Percentiles rank a stretch among this genome's conserved stretches.
phyloP scores from a whole-genome alignment of 192 early-diverging fungal species.

The Coemansia sp. region DNA sequence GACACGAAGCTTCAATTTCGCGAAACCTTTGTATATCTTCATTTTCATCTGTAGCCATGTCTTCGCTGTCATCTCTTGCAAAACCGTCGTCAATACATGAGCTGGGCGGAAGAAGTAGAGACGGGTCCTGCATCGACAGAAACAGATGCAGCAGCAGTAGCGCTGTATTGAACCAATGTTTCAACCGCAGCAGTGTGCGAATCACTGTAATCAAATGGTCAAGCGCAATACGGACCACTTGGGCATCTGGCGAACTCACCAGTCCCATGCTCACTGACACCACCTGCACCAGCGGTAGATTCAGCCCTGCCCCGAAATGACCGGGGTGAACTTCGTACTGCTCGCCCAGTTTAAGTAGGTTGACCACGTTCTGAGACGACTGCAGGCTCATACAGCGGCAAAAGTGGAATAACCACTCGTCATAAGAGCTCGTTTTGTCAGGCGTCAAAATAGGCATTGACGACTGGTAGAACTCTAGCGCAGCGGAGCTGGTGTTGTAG shows the following conservation, averaged over 20 bases:
- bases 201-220: constrained; percentile 46
- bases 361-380: constrained; percentile 51
- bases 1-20: constrained; percentile 34
- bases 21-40: background rate
- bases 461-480: constrained; percentile 50
- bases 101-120: constrained; percentile 26
- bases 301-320: constrained; percentile 46
- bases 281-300: constrained; percentile 46
- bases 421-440: constrained; percentile 44
- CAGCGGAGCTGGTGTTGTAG: constrained; percentile 39
- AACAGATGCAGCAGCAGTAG: constrained; percentile 49
- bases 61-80: background rate
- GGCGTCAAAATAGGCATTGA: constrained; percentile 51
- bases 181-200: constrained; percentile 46
- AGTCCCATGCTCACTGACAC: constrained; percentile 48
- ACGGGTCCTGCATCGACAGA: constrained; percentile 49
- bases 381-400: constrained; percentile 54
- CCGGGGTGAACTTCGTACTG: constrained; percentile 42
- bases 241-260: constrained; percentile 43
- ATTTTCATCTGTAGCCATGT: background rate
- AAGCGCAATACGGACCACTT: constrained; percentile 40
- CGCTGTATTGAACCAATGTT: constrained; percentile 56
- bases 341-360: constrained; percentile 47
- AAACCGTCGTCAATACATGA: constrained; percentile 7
- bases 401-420: constrained; percentile 56